Conservation (phyloP, 352 stramenopile genomes). For the Thraustochytrium sp. region DNA sequence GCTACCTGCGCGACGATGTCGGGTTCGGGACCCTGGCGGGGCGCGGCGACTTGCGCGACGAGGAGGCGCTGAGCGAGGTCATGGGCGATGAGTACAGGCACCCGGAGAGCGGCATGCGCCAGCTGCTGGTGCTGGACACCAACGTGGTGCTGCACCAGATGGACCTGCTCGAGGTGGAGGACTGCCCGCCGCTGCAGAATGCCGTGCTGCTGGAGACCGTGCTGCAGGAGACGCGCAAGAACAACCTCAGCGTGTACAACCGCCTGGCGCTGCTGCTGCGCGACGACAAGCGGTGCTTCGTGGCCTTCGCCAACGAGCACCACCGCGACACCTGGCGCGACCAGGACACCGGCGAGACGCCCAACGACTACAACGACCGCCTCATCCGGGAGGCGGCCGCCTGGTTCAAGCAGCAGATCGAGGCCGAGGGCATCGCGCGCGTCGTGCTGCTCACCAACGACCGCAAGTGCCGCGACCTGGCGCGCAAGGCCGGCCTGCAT, state of each 20-base stretch:
- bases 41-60: constrained; percentile 57
- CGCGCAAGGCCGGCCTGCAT: constrained; percentile 40
- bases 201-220: constrained; percentile 83
- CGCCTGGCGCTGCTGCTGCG: constrained; percentile 69
- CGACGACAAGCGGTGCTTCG: constrained; percentile 64
- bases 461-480: constrained; percentile 46
- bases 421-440: not conserved
- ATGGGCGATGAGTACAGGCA: constrained; percentile 58
- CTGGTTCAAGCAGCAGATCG: constrained; percentile 62
- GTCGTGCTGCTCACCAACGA: constrained; percentile 56
- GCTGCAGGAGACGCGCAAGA: constrained; percentile 70
- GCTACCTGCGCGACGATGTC: constrained; percentile 76
- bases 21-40: constrained; percentile 64
- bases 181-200: constrained; percentile 61
- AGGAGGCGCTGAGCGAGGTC: constrained; percentile 58
- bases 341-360: constrained; percentile 51
- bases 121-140: constrained; percentile 77
- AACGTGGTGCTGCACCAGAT: constrained; percentile 80
- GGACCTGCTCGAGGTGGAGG: constrained; percentile 72
- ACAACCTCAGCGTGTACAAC: constrained; percentile 79
- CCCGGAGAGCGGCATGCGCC: constrained; percentile 53
- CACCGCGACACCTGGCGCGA: constrained; percentile 64
- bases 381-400: constrained; percentile 68
- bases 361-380: constrained; percentile 74
- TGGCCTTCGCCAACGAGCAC: constrained; percentile 88